Base-by-base conservation (phyloP, 2,329 filamentous ascomycete species). In the Epicoccum sorghinum region DNA sequence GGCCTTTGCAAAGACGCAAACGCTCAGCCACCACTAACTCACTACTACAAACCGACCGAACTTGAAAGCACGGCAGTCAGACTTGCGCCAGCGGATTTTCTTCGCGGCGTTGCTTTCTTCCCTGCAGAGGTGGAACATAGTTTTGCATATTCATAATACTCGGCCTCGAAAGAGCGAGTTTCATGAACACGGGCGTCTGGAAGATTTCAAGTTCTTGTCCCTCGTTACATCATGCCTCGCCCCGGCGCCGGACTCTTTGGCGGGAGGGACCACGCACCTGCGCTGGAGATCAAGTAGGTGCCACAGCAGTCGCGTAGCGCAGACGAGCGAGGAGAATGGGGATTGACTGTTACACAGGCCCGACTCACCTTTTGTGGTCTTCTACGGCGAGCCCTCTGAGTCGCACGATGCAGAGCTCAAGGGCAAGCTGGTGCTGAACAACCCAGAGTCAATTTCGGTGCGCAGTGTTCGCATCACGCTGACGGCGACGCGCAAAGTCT, bases 351-450 rank as follows among this genome's bases (percentile, higher is more conserved):
- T n/a, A 2, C 14, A 14, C 52, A 78, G 76, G 53, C 79, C 79
- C 32, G 75, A 79, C 55, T 76, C 74, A 29, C 75, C 77, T 18
- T 81, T 81, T 62, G 75, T 81, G 25, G 79, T 81, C 57, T 80
- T 81, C 68, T 73, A 79, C 59, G 79, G 79, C 64, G 73, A 76
- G 60, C 73, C 78, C 51, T 75, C 78, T 46, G 78, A 80, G 59
- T 74, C 77, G 36, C 70, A 75, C 47, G 65, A 72, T 27, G 70
- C 78, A 58, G 78, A 78, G 64, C 74, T 82, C 55, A 73, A 71
- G 46, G 79, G 79, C 38, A 75, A 75, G 48, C 72, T 82, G 60
- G 67, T 79, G 52, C 71, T 82, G 63, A 78, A 72, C 50, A 76
- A 77, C 52, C 72, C 77, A 18, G 79, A 81, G 58, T 72, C 77